Evolutionary conservation across 192 early-diverging fungal species (phyloP).

Genomic region (Gaertneriomyces sp.): DNA sequence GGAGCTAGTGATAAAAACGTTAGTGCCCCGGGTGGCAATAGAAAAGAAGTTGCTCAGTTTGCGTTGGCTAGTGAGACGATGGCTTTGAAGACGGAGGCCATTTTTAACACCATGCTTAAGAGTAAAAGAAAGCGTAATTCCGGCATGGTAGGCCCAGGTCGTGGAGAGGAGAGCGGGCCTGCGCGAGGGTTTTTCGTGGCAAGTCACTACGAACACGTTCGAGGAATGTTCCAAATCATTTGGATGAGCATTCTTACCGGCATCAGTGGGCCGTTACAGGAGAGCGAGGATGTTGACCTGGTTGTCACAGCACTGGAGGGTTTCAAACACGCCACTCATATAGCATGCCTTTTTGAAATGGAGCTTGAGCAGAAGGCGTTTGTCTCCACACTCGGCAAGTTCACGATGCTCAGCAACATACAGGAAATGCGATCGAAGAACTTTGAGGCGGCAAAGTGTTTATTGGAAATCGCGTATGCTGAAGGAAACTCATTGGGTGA

Average conservation of each 20-base stretch:
- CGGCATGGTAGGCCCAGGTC: background rate
- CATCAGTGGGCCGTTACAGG: slow-evolving; percentile 78
- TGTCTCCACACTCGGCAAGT: slow-evolving; percentile 84
- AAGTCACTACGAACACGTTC: slow-evolving; percentile 82
- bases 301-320: slow-evolving; percentile 60
- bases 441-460: slow-evolving; percentile 81
- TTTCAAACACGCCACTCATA: slow-evolving; percentile 74
- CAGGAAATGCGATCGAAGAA: slow-evolving; percentile 89
- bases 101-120: slow-evolving; percentile 46
- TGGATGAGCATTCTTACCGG: slow-evolving; percentile 88
- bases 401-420: slow-evolving; percentile 77
- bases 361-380: slow-evolving; percentile 84
- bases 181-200: slow-evolving; percentile 41
- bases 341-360: slow-evolving; percentile 88
- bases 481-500: slow-evolving; percentile 51
- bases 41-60: slow-evolving; percentile 39
- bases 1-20: slow-evolving; percentile 24
- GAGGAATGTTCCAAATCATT: slow-evolving; percentile 85
- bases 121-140: slow-evolving; percentile 15
- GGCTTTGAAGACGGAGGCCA: slow-evolving; percentile 49
- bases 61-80: slow-evolving; percentile 40
- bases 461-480: slow-evolving; percentile 73
- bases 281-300: slow-evolving; percentile 70
- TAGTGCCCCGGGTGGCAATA: slow-evolving; percentile 11
- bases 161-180: background rate